Conservation (phyloP, 768 basidiomycete genomes). For the Lyophyllum shimeji region DNA sequence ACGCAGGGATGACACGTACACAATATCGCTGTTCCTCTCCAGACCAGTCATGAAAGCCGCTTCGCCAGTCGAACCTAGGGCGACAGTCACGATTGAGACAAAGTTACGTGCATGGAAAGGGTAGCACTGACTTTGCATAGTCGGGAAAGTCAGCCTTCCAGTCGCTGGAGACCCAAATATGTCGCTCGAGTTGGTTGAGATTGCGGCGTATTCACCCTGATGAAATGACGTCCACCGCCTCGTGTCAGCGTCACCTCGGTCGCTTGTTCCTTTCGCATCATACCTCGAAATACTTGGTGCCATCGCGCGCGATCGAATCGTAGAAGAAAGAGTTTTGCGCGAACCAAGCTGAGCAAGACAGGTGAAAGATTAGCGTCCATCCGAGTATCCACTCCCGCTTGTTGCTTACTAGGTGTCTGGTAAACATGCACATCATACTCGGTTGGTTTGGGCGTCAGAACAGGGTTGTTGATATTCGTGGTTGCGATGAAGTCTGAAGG, state of each 20-base stretch:
- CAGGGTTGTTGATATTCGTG: constrained; percentile 33
- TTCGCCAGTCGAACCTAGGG: constrained; percentile 46
- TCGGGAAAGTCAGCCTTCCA: constrained; percentile 51
- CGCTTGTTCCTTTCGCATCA: constrained; percentile 7
- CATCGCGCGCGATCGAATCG: constrained; percentile 42
- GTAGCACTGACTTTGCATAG: constrained; percentile 42
- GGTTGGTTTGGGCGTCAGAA: constrained; percentile 42
- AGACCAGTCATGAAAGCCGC: constrained; percentile 66
- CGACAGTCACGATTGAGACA: not conserved
- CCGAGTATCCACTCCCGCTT: not conserved
- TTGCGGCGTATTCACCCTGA: constrained; percentile 56
- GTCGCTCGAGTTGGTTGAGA: constrained; percentile 45
- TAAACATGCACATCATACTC: constrained; percentile 59
- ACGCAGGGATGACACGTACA: constrained; percentile 21
- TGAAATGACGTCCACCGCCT: not conserved
- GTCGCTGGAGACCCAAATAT: constrained; percentile 38
- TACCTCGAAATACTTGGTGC: constrained; percentile 49
- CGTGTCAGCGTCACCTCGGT: not conserved
- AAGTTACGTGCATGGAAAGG: not conserved
- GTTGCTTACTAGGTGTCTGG: constrained; percentile 43
- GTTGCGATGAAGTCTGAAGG: constrained; percentile 53
- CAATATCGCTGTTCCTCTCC: constrained; percentile 40
- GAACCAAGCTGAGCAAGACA: constrained; percentile 27
- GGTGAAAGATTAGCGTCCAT: not conserved
- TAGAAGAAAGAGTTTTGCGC: constrained; percentile 35